Evolutionary conservation across 1,284 basidiomycete species (phyloP), one percentile per base, ranked within the genome.

Genomic region (Papiliotrema nemorosa): DNA sequence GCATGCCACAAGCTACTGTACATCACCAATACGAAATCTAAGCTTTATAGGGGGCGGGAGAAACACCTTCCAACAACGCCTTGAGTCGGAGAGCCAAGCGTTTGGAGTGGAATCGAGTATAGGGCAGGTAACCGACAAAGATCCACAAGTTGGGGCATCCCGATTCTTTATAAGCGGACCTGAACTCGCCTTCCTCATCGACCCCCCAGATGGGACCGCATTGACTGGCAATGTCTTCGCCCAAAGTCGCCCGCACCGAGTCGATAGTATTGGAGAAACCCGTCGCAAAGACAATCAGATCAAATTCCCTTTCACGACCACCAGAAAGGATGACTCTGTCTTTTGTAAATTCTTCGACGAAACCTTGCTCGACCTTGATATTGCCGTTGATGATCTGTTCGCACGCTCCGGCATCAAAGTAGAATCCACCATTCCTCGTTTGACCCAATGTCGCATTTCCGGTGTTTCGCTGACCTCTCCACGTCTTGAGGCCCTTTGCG

Each of bases 271-370:
- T 58, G 31, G 54, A 54, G 50, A 63, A 84, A 78, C 84, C 84
- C 9, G 83, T 85, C 3, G 82, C 81, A 66, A 83, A 81, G 14
- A 88, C 58, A 24, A 88, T 78, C 6, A 85, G 78, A 63, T 88
- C 86, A 13, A 82, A 84, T 12, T 81, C 70, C 26, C 84, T 60
- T 54, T 80, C 80, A 5, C 62, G 51, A 1, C 46, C 61, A 10
- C 58, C 64, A 20, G 16, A 34, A 10, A 66, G 54, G 3, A 64
- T 36, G 42, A 64, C 61, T 38, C 50, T 56, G 53, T 65, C 60
- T 24, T 47, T 41, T 2, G 56, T 59, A 51, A 66, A 66, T 10
- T 41, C 37, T 25, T 62, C 67, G 16, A 67, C 51, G 22, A 18
- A 57, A 12, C 67, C 67, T 26, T 58, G 59, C 40, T 62, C 56